Base-by-base conservation (phyloP, 1,284 basidiomycete genomes). In the Omphalotus olearius region DNA sequence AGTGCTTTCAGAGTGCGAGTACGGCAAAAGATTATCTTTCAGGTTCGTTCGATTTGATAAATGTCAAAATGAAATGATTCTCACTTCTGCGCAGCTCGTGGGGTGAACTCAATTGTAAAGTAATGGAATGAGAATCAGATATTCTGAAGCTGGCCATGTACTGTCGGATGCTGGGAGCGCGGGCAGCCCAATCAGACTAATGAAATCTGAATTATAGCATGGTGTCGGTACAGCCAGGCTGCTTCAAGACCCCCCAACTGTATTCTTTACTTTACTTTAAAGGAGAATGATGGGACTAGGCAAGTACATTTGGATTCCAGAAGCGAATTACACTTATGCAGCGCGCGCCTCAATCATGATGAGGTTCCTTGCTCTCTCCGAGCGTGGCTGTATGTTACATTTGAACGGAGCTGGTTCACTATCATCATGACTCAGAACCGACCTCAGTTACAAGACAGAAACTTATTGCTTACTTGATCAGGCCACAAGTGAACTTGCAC, bases 21-120 rank as follows among this genome's bases (percentile, higher is more conserved):
- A 65, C 72, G 6, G 76, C 75, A 4, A 79, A 79, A 57, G 76
- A 79, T n/a, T 76, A 78, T 63, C 60, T 79, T 14, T 67, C 75
- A 50, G 74, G 75, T 75, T 53, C n/a, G 69, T 60, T 16, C 28
- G n/a, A 6, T 33, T 33, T 26, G 13, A 26, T 28, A 14, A 36
- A 37, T 47, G 6, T 42, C 40, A 16, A 50, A 17, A 33, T 38
- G 30, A 9, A 53, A 1, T 25, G 45, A 16, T 35, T 28, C 42
- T 20, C 40, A 38, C 35, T 45, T 38, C 30, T 46, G 41, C 39
- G 20, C 20, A 73, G 73, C 73, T 51, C 72, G 75, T 10, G 75
- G 75, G 39, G 75, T 76, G 17, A 74, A 69, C 58, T 76, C 74
- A 2, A 71, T 76, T 50, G 75, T 78, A 20, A 74, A 74, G 59